These are phyloP conservation scores for Colletotrichum trifolii DNA, from an alignment of 2,329 filamentous ascomycete genomes.

Conservation along the genomic window DNA sequence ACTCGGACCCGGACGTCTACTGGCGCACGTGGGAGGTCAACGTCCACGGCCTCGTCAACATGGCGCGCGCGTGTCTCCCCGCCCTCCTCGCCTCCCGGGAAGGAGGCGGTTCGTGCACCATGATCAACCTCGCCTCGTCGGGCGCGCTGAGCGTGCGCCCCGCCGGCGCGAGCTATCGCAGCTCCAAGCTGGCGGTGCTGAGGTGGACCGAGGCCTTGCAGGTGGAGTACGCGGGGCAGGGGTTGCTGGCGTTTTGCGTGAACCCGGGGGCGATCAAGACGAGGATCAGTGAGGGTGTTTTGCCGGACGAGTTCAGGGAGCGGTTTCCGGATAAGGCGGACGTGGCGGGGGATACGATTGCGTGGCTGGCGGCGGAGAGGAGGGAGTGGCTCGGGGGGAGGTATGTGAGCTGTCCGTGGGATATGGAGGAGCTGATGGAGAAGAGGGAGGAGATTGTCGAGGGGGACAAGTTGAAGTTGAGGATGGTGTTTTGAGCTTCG, in stretches of 20 bases:
- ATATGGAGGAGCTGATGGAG: constrained; percentile 48
- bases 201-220: constrained; percentile 38
- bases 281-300: constrained; percentile 32
- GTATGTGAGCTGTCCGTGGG: constrained; percentile 50
- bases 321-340: constrained; percentile 37
- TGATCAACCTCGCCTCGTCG: constrained; percentile 38
- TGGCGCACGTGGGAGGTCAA: constrained; percentile 41
- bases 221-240: constrained; percentile 35
- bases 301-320: constrained; percentile 38
- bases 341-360: constrained; percentile 42
- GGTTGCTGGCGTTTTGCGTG: constrained; percentile 38
- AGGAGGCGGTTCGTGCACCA: constrained; percentile 28
- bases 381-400: constrained; percentile 51
- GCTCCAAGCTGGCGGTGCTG: constrained; percentile 34
- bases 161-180: constrained; percentile 13
- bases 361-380: constrained; percentile 44
- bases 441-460: constrained; percentile 48
- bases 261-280: constrained; percentile 40
- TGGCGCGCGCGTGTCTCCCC: constrained; percentile 38
- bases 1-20: constrained; percentile 37
- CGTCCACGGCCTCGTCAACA: constrained; percentile 37
- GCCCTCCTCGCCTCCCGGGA: constrained; percentile 31
- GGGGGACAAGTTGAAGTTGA: constrained; percentile 49
- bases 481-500: constrained; percentile 36
- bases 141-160: constrained; percentile 38